A percentile compares a stretch with the other conserved stretches of the same genome.
These are phyloP conservation scores for Candida maesae DNA, from an alignment of 805 yeast genomes.

Conservation along the genomic window DNA sequence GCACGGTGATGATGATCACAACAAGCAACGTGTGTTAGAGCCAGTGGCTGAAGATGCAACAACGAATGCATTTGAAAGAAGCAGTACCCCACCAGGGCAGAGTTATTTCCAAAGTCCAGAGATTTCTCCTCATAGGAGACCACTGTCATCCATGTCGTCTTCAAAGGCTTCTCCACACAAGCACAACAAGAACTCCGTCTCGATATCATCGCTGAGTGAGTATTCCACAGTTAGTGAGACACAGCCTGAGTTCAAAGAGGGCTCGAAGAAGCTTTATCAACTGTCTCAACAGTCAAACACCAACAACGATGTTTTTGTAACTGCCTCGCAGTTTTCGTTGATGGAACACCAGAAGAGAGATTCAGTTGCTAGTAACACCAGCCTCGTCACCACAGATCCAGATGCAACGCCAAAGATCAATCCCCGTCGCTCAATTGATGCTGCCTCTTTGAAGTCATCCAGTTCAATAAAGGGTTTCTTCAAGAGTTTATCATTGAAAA, in stretches of 20 bases:
- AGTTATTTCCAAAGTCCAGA: slow-evolving; percentile 10
- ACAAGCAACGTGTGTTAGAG: slow-evolving; percentile 5
- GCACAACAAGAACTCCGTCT: slow-evolving; percentile 13
- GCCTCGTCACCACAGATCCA: slow-evolving; percentile 1
- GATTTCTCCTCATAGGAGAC: slow-evolving; percentile 5
- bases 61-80: slow-evolving; percentile 1
- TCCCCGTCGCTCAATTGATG: slow-evolving; percentile 7
- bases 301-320: slow-evolving; percentile 33
- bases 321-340: slow-evolving; percentile 36
- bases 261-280: slow-evolving; percentile 16
- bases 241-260: slow-evolving; percentile 3
- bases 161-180: slow-evolving; percentile 6
- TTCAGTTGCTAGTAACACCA: slow-evolving; percentile 1
- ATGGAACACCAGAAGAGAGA: slow-evolving; percentile 13
- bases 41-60: slow-evolving; percentile 9
- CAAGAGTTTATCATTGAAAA: slow-evolving; percentile 22
- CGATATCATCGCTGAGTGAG: slow-evolving; percentile 26
- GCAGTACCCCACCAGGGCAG: slow-evolving; percentile 1
- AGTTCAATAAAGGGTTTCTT: slow-evolving; percentile 24
- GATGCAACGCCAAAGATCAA: slow-evolving; percentile 8
- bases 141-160: slow-evolving; percentile 1
- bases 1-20: slow-evolving; percentile 9
- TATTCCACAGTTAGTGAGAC: slow-evolving; percentile 20
- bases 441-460: slow-evolving; percentile 17
- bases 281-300: slow-evolving; percentile 17